A percentile compares a stretch with the other conserved stretches of the same genome.
These are phyloP conservation scores for Raffaelea albimanens DNA, from an alignment of 2,329 filamentous ascomycete genomes.

Conservation along the genomic window DNA sequence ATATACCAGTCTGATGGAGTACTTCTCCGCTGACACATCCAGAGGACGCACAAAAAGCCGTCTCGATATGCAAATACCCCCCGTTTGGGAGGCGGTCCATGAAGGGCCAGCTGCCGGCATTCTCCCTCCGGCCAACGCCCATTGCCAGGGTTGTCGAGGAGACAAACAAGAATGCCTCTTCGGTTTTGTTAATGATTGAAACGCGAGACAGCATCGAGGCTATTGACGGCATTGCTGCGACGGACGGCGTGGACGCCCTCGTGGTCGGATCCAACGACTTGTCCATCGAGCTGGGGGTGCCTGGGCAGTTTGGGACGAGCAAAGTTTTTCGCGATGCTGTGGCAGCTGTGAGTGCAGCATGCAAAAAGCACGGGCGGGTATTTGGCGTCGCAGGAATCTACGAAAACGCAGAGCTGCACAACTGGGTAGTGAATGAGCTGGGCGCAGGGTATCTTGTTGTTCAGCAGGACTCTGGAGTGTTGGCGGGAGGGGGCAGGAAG, in stretches of 20 bases:
- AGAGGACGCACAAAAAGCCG: slow-evolving; percentile 17
- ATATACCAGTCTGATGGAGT: neutral
- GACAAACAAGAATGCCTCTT: slow-evolving; percentile 16
- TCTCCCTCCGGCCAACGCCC: slow-evolving; percentile 16
- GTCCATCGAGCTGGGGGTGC: slow-evolving; percentile 17
- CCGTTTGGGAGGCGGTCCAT: slow-evolving; percentile 16
- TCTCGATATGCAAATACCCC: slow-evolving; percentile 18
- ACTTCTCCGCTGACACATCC: too few relatives aligned
- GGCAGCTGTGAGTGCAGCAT: slow-evolving; percentile 11
- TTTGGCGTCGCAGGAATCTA: slow-evolving; percentile 18
- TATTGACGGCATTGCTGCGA: slow-evolving; percentile 20
- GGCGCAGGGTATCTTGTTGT: neutral
- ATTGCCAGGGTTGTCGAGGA: slow-evolving; percentile 13
- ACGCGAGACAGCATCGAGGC: slow-evolving; percentile 15
- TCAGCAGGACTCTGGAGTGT: neutral
- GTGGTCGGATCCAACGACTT: slow-evolving; percentile 23
- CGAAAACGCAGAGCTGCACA: slow-evolving; percentile 4
- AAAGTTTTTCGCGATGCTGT: slow-evolving; percentile 11
- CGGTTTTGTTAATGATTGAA: slow-evolving; percentile 20
- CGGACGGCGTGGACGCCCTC: slow-evolving; percentile 20
- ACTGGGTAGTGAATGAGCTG: neutral
- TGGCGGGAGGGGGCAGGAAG: neutral
- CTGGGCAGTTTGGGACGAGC: slow-evolving; percentile 14
- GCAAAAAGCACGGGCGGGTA: slow-evolving; percentile 14
- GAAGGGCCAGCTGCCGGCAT: slow-evolving; percentile 15